These are phyloP conservation scores for Peltaster fructicola DNA, from an alignment of 2,329 filamentous ascomycete genomes.

Conservation along the genomic window DNA sequence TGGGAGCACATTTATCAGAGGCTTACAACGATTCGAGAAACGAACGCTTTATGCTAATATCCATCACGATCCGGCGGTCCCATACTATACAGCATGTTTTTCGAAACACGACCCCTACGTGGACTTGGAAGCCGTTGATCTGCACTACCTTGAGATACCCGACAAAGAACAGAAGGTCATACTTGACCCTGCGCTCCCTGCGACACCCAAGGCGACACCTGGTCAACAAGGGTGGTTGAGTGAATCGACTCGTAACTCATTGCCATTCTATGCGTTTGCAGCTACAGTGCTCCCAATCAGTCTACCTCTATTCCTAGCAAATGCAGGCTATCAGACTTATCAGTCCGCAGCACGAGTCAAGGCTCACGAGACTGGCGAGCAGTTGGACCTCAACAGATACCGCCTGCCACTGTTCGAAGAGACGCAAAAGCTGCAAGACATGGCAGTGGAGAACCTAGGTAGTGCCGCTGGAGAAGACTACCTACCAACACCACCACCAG, in stretches of 20 bases:
- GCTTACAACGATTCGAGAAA: constrained; percentile 56
- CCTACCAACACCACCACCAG: constrained; percentile 32
- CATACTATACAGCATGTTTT: constrained; percentile 70
- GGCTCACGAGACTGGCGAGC: constrained; percentile 49
- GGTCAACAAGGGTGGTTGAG: no score
- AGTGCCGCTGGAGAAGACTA: constrained; percentile 48
- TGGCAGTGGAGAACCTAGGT: constrained; percentile 57
- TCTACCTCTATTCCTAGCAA: constrained; percentile 52
- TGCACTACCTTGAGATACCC: constrained; percentile 52
- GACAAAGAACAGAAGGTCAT: constrained; percentile 52
- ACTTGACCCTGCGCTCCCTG: constrained; percentile 48
- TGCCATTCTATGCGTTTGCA: constrained; percentile 49
- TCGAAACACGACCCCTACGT: constrained; percentile 61
- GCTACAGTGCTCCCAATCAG: constrained; percentile 57
- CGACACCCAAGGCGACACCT: constrained; percentile 27
- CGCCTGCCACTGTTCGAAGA: constrained; percentile 59
- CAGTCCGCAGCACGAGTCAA: constrained; percentile 58
- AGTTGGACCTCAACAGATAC: constrained; percentile 51
- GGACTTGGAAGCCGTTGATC: constrained; percentile 45
- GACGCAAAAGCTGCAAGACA: constrained; percentile 58
- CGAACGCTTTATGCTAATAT: constrained; percentile 73
- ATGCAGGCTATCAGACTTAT: constrained; percentile 58
- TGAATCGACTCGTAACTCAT: constrained; percentile 36
- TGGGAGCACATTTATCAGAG: constrained; percentile 69
- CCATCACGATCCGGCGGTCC: constrained; percentile 64